Conservation (phyloP, 805 yeast genomes). For the Komagataella populi region DNA sequence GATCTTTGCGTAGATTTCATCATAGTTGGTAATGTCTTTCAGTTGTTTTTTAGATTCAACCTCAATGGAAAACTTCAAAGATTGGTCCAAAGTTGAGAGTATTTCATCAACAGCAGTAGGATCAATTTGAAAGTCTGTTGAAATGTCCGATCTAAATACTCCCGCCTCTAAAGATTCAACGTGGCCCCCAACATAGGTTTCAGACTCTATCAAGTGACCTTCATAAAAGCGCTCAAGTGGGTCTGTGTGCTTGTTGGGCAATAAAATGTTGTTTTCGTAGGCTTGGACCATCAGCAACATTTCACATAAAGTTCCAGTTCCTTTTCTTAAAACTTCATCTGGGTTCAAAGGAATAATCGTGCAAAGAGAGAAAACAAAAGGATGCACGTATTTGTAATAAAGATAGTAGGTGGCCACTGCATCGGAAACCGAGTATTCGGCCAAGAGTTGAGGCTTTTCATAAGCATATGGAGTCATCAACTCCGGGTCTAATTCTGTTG, state of each 20-base stretch:
- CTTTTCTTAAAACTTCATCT: slow-evolving; percentile 90
- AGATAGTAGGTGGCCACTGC: slow-evolving; percentile 97
- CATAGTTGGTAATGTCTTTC: slow-evolving; percentile 71
- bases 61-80: slow-evolving; percentile 70
- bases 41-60: slow-evolving; percentile 64
- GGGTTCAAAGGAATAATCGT: slow-evolving; percentile 94
- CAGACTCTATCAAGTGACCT: slow-evolving; percentile 88
- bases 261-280: slow-evolving; percentile 54
- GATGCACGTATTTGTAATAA: slow-evolving; percentile 94
- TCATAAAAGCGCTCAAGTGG: slow-evolving; percentile 91
- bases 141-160: slow-evolving; percentile 83
- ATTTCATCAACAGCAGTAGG: slow-evolving; percentile 75
- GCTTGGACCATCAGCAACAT: slow-evolving; percentile 97
- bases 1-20: slow-evolving; percentile 56
- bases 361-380: slow-evolving; percentile 90
- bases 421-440: slow-evolving; percentile 97
- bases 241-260: slow-evolving; percentile 90
- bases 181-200: slow-evolving; percentile 98
- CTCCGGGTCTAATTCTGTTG: slow-evolving; percentile 94
- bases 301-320: slow-evolving; percentile 97
- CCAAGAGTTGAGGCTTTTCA: slow-evolving; percentile 80
- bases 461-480: slow-evolving; percentile 96
- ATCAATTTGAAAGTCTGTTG: slow-evolving; percentile 63
- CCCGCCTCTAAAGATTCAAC: slow-evolving; percentile 98
- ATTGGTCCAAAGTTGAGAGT: slow-evolving; percentile 54